phyloP scores from a whole-genome alignment of 2,329 filamentous ascomycete species.

The Aspergillus jensenii region DNA sequence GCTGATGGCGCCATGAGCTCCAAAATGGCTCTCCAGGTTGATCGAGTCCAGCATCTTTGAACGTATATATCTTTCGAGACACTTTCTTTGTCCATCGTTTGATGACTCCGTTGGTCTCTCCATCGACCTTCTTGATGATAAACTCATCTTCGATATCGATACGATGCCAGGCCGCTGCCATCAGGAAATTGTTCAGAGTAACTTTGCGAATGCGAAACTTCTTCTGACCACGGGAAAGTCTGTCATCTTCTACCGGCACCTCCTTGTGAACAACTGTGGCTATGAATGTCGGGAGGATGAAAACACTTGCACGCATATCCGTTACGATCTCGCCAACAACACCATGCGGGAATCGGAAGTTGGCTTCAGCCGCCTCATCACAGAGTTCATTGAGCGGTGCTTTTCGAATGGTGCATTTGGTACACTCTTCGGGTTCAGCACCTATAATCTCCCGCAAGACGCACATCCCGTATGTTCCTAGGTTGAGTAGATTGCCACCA shows the following conservation, averaged over 20 bases:
- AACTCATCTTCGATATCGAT: slow-evolving; percentile 12
- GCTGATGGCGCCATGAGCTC: neutral
- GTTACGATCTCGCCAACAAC: slow-evolving; percentile 14
- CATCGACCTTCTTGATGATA: neutral
- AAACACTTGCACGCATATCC: slow-evolving; percentile 15
- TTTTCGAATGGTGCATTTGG: slow-evolving; percentile 30
- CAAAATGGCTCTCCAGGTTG: neutral
- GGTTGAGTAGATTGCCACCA: slow-evolving; percentile 40
- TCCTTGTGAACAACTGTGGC: neutral
- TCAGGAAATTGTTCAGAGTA: slow-evolving; percentile 21
- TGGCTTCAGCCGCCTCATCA: slow-evolving; percentile 16
- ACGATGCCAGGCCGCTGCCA: slow-evolving; percentile 16
- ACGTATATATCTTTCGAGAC: neutral
- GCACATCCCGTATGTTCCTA: slow-evolving; percentile 43
- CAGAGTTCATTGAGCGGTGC: slow-evolving; percentile 10
- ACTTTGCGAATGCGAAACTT: slow-evolving; percentile 11
- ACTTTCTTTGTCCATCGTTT: slow-evolving; percentile 17
- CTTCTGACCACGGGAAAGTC: neutral
- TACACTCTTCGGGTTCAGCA: slow-evolving; percentile 41
- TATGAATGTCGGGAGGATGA: neutral
- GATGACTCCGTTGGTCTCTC: slow-evolving; percentile 1
- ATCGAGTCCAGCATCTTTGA: neutral
- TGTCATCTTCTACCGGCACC: neutral
- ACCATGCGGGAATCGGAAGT: slow-evolving; percentile 13
- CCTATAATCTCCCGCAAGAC: slow-evolving; percentile 42